Evolutionary conservation across 257 asterid genomes (phyloP), one percentile per base, ranked within the genome.

Genomic region (Penstemon eatonii): DNA sequence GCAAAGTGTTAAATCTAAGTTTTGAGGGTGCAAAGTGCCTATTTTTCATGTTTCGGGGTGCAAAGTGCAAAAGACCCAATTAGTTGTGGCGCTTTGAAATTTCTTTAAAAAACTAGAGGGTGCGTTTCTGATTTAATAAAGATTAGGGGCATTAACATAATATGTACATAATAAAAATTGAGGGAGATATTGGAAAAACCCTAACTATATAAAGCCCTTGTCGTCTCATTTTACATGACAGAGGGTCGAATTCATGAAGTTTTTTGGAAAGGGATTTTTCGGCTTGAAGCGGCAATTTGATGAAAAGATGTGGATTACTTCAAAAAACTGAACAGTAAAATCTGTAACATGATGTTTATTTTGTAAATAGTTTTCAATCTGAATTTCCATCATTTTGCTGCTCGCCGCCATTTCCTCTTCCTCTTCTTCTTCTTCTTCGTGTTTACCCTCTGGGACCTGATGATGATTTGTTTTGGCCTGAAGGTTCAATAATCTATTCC

Each of bases 201-300:
- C 51, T 46, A 46, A 46, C 51, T 46, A 46, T 46, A 7, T 46
- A 46, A 46, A 8, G 11, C 51, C 51, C 10, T 46, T 7, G 8
- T 9, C 10, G 51, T 12, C 51, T 7, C 51, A 46, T 7, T 6
- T 7, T 4, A 3, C 51, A 46, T 4, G 7, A 5, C 10, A 9
- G 54, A 15, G 5, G 11, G n/a, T 13, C 5, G 54, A 25, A 25
- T 25, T 25, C 33, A 25, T 25, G 33, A 1, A 25, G 33, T 25
- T 25, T 25, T 8, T 49, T 10, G 54, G 8, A 49, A 49, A 49
- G 12, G 11, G 51, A 46, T 7, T 46, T 46, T 46, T 49, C 4
- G 54, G 54, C 54, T 49, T 49, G 54, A 49, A 49, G 54, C 54
- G 54, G 54, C 18, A 15, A 49, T 49, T 49, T 49, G 54, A 49